Conservation (phyloP, 257 asterid genomes). For the Solanum bulbocastanum region DNA sequence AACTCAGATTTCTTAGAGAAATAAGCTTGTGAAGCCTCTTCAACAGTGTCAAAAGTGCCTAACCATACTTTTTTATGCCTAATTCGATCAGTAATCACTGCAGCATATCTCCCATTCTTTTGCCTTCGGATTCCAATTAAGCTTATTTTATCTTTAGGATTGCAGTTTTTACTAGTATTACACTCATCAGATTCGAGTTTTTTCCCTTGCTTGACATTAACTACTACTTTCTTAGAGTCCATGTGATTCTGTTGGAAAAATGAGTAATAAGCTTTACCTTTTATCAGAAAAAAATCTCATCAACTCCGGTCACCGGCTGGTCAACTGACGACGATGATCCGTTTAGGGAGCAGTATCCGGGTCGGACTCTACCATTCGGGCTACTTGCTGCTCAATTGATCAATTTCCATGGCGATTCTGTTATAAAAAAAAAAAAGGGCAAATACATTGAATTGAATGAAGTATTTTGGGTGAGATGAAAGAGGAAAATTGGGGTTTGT, state of each 20-base stretch:
- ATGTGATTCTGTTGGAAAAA: neutral
- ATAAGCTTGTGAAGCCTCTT: neutral
- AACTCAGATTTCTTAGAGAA: neutral
- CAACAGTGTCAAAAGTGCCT: neutral
- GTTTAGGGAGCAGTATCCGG: neutral
- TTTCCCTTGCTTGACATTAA: neutral
- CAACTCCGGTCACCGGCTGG: neutral
- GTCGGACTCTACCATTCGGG: neutral
- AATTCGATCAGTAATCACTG: neutral
- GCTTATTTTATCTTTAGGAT: neutral
- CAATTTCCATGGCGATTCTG: neutral
- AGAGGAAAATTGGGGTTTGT: neutral
- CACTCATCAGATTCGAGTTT: neutral
- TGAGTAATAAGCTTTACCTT: neutral
- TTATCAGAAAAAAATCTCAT: neutral
- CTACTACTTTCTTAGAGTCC: neutral
- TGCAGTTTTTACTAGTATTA: neutral
- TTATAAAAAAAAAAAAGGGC: neutral
- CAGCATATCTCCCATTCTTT: neutral
- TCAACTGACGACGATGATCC: neutral
- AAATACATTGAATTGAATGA: neutral
- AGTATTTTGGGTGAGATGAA: neutral
- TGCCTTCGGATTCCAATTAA: neutral
- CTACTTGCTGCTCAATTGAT: neutral
- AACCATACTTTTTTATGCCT: neutral